phyloP scores from a whole-genome alignment of 1,284 basidiomycete species.

The Pseudozyma tsukubaensis region DNA sequence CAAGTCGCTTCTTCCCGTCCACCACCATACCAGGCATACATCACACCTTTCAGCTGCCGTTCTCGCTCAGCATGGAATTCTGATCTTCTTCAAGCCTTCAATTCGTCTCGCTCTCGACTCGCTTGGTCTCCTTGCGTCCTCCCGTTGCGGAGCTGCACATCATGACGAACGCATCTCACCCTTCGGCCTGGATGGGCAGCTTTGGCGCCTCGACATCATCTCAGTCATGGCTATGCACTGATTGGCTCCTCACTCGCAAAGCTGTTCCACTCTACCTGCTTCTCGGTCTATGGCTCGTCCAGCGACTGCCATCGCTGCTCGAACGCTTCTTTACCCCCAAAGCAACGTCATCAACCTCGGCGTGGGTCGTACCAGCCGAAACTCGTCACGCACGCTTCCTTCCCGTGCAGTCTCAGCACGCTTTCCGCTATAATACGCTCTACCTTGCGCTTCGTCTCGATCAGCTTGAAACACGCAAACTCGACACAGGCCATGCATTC shows the following conservation, averaged over 20 bases:
- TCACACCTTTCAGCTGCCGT: too few relatives aligned
- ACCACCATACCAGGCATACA: too few relatives aligned
- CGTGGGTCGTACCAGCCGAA: constrained; percentile 41
- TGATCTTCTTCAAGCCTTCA: too few relatives aligned
- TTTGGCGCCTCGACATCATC: not conserved
- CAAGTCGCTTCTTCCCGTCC: too few relatives aligned
- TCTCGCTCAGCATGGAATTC: too few relatives aligned
- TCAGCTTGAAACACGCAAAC: constrained; percentile 72
- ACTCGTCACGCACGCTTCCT: constrained; percentile 74
- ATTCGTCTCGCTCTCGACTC: not conserved
- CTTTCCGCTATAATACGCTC: constrained; percentile 77
- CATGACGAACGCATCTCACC: constrained; percentile 11
- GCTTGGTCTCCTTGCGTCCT: too few relatives aligned
- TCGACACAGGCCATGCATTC: constrained; percentile 72
- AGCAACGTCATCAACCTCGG: constrained; percentile 5
- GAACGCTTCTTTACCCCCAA: constrained; percentile 17
- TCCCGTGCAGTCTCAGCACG: constrained; percentile 73
- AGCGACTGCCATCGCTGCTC: constrained; percentile 14
- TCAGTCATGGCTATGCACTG: constrained; percentile 6
- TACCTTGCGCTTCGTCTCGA: constrained; percentile 75
- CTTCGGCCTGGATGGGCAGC: not conserved
- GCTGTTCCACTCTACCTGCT: constrained; percentile 25
- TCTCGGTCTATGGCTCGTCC: constrained; percentile 1
- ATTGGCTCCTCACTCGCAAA: constrained; percentile 2
- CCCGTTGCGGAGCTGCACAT: too few relatives aligned